Evolutionary conservation across 164 flowering plant species (phyloP), one percentile per base, ranked within the genome.

Genomic region (Vitis labrusca): DNA sequence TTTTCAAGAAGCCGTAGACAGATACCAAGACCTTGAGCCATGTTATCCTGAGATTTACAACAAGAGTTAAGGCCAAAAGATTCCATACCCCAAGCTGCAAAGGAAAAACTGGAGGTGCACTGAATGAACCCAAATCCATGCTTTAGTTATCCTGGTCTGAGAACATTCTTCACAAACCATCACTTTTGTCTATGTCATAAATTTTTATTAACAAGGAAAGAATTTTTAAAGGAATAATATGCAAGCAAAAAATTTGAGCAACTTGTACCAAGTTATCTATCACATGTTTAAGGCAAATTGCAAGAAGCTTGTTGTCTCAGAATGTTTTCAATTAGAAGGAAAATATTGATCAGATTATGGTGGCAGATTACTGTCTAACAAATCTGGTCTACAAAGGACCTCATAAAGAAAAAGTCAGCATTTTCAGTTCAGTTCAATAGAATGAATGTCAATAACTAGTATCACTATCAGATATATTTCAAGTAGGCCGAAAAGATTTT

Each of bases 1-100:
- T 76, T 88, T 72, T 95, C 99, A 74, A 95, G 91, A 81, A 95
- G 98, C 63, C 86, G 86, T 67, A 95, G 90, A 83, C 90, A 90
- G 72, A 93, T 90, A 68, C 88, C 88, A 82, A 95, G 97, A 70
- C 94, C 93, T 76, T 84, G 94, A 78, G 92, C 85, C 90, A 87
- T 85, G 75, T 85, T 87, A 13, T 86, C 97, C 99, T 93, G 90
- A 70, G 44, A 81, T 48, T 69, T 37, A 70, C 62, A 50, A 37
- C 59, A 70, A 49, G 8, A 59, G 15, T 58, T 17, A 49, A 62
- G 23, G 58, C 64, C 67, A 10, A 59, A 63, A 65, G 1, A 16
- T 27, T 48, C 60, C 47, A 32, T 60, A 30, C 19, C 51, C n/a
- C n/a, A 16, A 60, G 50, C 15, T 14, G n/a, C 16, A 19, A 47